Conservation (phyloP, 2,329 filamentous ascomycete species). For the Fusarium anthophilum region DNA sequence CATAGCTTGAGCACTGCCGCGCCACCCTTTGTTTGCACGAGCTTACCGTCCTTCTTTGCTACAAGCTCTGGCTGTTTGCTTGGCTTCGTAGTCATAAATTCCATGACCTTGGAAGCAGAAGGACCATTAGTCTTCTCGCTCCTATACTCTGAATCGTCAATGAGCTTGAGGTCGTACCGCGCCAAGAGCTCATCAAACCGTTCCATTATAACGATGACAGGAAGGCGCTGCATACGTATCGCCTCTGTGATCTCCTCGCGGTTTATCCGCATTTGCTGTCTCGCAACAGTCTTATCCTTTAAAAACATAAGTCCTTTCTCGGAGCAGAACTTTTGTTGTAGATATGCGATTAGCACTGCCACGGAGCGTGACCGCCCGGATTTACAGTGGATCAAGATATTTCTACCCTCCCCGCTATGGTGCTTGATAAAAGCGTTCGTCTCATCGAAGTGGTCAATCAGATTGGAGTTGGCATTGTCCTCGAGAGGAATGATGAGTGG, state of each 20-base stretch:
- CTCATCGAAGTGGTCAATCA: not conserved
- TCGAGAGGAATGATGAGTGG: not conserved
- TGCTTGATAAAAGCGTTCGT: not conserved
- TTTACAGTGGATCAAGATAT: not conserved
- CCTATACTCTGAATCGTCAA: not conserved
- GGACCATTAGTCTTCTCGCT: not conserved
- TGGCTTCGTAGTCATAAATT: accelerated
- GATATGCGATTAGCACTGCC: not conserved
- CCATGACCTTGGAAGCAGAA: accelerated
- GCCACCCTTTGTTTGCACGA: not conserved
- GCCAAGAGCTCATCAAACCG: not conserved
- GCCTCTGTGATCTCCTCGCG: not conserved
- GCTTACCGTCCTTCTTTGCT: not conserved
- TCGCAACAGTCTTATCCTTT: not conserved
- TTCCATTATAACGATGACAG: not conserved
- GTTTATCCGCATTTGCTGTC: not conserved
- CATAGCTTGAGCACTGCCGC: not conserved
- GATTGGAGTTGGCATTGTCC: not conserved
- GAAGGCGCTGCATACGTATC: not conserved
- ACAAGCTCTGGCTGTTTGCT: accelerated
- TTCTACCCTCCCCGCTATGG: not conserved
- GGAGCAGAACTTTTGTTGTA: not conserved
- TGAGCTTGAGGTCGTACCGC: not conserved
- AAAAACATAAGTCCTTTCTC: not conserved
- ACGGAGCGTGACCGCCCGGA: not conserved